phyloP scores from a whole-genome alignment of 202 grass and related monocot species.

The Panicum virgatum region DNA sequence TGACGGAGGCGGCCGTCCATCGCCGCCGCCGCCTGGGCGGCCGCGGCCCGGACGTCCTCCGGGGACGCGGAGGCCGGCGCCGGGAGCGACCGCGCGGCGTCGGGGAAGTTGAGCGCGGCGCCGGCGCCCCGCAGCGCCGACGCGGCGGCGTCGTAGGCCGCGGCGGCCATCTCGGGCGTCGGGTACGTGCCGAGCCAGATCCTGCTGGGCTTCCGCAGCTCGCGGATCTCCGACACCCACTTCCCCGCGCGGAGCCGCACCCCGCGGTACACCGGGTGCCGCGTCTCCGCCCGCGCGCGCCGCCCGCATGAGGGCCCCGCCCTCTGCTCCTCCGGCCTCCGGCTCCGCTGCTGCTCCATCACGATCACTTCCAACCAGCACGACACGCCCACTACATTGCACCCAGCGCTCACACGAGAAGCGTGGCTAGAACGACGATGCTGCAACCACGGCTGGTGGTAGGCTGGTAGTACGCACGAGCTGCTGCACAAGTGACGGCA shows the following conservation, averaged over 20 bases:
- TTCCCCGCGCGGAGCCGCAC: constrained; percentile 69
- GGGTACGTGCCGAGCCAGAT: constrained; percentile 90
- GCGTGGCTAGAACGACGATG: background rate
- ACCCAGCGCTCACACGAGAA: background rate
- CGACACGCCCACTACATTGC: background rate
- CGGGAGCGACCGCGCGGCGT: constrained; percentile 20
- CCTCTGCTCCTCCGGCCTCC: background rate
- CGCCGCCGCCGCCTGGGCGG: constrained; percentile 32
- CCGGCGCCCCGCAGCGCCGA: constrained; percentile 57
- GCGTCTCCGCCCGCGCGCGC: constrained; percentile 38
- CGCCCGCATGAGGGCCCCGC: no score
- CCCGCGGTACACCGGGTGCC: constrained; percentile 70
- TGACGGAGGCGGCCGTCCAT: background rate
- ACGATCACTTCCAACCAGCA: background rate
- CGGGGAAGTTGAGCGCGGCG: constrained; percentile 52
- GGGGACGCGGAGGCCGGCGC: constrained; percentile 32
- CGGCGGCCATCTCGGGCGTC: constrained; percentile 86
- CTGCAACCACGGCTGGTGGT: background rate
- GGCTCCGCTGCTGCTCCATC: background rate
- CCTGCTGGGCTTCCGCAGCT: constrained; percentile 72
- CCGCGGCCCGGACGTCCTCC: constrained; percentile 39
- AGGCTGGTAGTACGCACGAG: no score
- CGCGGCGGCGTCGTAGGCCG: constrained; percentile 76
- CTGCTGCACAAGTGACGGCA: background rate
- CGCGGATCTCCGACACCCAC: constrained; percentile 93